Evolutionary conservation across 192 early-diverging fungal species (phyloP), one percentile per base, ranked within the genome.

Genomic region (Linnemannia elongata): DNA sequence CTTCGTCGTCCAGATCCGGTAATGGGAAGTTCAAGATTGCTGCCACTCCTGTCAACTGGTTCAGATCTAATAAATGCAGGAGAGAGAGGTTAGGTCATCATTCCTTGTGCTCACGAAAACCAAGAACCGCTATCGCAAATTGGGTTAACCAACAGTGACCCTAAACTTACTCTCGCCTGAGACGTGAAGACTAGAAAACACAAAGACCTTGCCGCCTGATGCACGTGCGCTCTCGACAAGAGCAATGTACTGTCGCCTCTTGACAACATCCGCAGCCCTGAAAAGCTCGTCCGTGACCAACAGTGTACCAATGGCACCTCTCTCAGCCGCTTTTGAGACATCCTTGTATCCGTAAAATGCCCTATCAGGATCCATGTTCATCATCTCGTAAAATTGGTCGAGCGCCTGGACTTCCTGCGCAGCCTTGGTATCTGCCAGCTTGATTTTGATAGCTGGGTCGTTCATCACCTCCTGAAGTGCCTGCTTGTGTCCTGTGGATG

Each of bases 401-500:
- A 99, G 87, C 3, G 96, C 93, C 30, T 91, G 88, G 30, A 96
- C 95, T 89, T 99, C 98, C 27, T 90, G 91, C 17, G 97, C 93
- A 49, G 96, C 96, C 89, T 99, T 99, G 30, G 99, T 99, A 87
- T 99, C 97, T 13, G 94, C 92, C 39, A 99, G 89, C 82, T 93
- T 93, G 10, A 91, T 85, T 78, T 94, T 95, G 52, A 98, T 94
- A 38, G 94, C 82, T 38, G 94, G 94, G 72, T 99, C 97, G 72
- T 95, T 93, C 90, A 99, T 95, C 1, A 98, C 96, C 88, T 99
- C 99, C 63, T 94, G 92, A 12, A 99, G 83, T n/a, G 99, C 95
- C 86, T 98, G 97, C 83, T 98, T 99, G 90, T 99, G 98, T 3
- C 98, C 99, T 27, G 95, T 96, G 8, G 98, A 98, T 82, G 96